Evolutionary conservation across 1,284 basidiomycete genomes (phyloP).

Genomic region (Cryptococcus floricola): DNA sequence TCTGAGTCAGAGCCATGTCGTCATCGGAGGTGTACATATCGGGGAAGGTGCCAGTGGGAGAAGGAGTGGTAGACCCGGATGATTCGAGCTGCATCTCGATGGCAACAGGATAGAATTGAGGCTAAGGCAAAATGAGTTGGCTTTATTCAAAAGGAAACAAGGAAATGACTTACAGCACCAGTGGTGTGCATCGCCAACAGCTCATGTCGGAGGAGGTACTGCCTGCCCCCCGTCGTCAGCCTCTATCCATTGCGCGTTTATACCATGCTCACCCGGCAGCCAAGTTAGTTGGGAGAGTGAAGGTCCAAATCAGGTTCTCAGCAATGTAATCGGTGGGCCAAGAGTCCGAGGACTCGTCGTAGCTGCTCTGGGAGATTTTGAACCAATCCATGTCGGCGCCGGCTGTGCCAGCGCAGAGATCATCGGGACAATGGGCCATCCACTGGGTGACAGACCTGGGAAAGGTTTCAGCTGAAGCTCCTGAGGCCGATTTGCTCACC

Average conservation of each 20-base stretch:
- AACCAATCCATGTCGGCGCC: conserved; percentile 28
- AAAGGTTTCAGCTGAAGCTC: not conserved
- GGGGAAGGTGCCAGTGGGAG: conserved; percentile 20
- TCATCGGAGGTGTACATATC: conserved; percentile 17
- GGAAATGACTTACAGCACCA: conserved; percentile 1
- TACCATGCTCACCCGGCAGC: conserved; percentile 7
- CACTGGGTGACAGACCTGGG: conserved; percentile 17
- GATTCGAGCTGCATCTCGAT: conserved; percentile 26
- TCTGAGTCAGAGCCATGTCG: conserved; percentile 11
- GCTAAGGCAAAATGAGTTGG: not conserved
- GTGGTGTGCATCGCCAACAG: conserved; percentile 24
- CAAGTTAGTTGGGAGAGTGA: conserved; percentile 24
- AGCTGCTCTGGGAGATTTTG: conserved; percentile 26
- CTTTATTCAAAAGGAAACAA: not conserved
- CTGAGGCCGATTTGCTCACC: not conserved
- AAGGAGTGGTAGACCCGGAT: conserved; percentile 21
- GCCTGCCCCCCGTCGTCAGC: not conserved
- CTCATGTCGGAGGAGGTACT: conserved; percentile 28
- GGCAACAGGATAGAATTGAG: conserved; percentile 30
- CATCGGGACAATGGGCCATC: conserved; percentile 22
- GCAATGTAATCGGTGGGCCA: conserved; percentile 21
- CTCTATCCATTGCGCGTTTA: not conserved
- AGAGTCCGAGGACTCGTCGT: conserved; percentile 7
- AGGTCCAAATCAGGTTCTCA: conserved; percentile 12
- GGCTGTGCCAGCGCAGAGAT: conserved; percentile 23